Base-by-base conservation (phyloP, 441 rosid species). In the Dalechampia spathulata region DNA sequence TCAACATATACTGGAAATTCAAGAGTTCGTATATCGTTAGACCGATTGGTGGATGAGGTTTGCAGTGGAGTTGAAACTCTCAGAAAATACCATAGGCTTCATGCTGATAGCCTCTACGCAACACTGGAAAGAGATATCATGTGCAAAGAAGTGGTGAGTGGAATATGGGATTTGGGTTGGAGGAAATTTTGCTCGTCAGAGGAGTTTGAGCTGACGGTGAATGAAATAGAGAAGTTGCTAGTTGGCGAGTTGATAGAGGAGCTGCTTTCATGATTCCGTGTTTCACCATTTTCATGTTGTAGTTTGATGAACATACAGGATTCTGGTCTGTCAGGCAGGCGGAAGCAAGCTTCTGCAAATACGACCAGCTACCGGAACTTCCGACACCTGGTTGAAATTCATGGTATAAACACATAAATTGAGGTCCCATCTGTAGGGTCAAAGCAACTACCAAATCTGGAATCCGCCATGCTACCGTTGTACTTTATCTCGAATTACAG, bases 151-250 rank as follows among this genome's bases (percentile, higher is more conserved):
- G 68, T 78, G 34, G 69, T 58, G 46, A 80, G 70, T 53, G 82
- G 87, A 58, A 61, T 73, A 34, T 92, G 99, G 99, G 90, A 85
- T 58, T 60, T 74, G 65, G 94, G 90, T 53, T 92, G 96, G 99
- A 83, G 74, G 67, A 70, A 61, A 15, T 86, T 70, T 57, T 79
- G 70, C 64, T 80, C 78, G 9, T 55, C 57, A 16, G 73, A 80
- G 39, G 88, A 80, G 57, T 72, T 70, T 10, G 78, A 77, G 68
- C 72, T 76, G 59, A 73, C 78, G 52, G 84, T 82, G 62, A 62
- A 58, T 44, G 86, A 83, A 21, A 41, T 86, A 19, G 96, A 80
- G 71, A 78, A 77, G 59, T 72, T 78, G 52, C 84, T 82, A 59
- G 60, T 56, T 47, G 85, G 81, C 22, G n/a, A n/a, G n/a, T n/a